These are phyloP conservation scores for Oidium heveae DNA, from an alignment of 2,329 filamentous ascomycete genomes.

Conservation along the genomic window DNA sequence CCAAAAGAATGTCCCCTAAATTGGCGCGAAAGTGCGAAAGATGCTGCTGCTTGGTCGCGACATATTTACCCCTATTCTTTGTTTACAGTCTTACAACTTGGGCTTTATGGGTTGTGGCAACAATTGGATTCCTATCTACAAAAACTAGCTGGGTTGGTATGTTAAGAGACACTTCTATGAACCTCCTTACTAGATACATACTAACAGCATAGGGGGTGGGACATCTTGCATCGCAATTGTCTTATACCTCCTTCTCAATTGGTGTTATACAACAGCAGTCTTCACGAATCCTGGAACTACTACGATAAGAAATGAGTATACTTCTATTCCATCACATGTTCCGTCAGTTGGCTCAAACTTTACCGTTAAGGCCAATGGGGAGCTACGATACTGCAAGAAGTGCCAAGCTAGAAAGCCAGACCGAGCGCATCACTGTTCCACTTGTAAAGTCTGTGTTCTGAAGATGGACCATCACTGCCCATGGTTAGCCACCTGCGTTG, in stretches of 20 bases:
- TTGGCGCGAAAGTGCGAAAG: conserved; percentile 55
- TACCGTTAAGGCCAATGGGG: conserved; percentile 80
- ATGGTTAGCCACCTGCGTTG: conserved; percentile 90
- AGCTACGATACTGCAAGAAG: conserved; percentile 84
- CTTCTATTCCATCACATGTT: conserved; percentile 52
- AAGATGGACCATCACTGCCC: conserved; percentile 99
- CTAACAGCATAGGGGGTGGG: conserved; percentile 20
- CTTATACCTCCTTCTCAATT: conserved; percentile 59
- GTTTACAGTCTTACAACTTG: conserved; percentile 80
- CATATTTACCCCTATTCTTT: conserved; percentile 70
- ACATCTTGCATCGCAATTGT: conserved; percentile 38
- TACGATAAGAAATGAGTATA: conserved; percentile 43
- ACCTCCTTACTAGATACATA: not conserved
- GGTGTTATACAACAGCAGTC: conserved; percentile 77
- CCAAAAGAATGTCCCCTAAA: conserved; percentile 22
- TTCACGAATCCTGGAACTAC: conserved; percentile 71
- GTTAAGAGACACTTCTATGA: conserved; percentile 6
- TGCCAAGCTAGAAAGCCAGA: conserved; percentile 88
- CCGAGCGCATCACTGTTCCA: conserved; percentile 88
- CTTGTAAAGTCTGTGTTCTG: conserved; percentile 76
- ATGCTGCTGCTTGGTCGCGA: conserved; percentile 53
- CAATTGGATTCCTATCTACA: conserved; percentile 34
- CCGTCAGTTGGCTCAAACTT: conserved; percentile 40
- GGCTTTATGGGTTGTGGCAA: conserved; percentile 70
- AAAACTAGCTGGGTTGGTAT: conserved; percentile 32